Evolutionary conservation across 2,329 filamentous ascomycete species (phyloP).

Genomic region (Calonectria pseudoreteaudii): DNA sequence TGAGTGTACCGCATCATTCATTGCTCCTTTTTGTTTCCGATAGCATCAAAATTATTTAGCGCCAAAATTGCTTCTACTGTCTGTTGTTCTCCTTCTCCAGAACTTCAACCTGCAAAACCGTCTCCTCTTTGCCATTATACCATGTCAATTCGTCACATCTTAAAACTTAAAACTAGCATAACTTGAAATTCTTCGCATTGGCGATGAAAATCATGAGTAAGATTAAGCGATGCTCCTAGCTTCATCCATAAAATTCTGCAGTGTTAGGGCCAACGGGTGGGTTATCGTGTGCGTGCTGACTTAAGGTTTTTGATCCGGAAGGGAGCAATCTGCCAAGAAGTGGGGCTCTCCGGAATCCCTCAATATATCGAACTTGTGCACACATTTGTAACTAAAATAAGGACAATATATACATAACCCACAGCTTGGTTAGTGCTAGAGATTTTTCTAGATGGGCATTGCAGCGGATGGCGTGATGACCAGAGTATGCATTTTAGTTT

Average conservation of each 20-base stretch:
- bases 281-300: neutral
- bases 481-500: neutral
- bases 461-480: neutral
- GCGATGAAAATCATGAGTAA: no score
- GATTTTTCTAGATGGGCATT: neutral
- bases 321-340: slow-evolving; percentile 13
- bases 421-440: neutral
- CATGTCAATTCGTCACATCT: no score
- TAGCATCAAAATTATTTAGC: no score
- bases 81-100: no score
- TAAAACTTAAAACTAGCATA: no score
- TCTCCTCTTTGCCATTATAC: no score
- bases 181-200: no score
- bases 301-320: neutral
- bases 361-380: neutral
- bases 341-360: neutral
- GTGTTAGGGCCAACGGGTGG: neutral
- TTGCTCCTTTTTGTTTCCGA: no score
- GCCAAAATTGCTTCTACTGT: no score
- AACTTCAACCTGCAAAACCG: no score
- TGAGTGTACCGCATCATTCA: no score
- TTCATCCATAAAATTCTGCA: neutral
- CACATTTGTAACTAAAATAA: neutral
- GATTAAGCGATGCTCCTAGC: neutral
- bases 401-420: no score